Conservation (phyloP, 805 yeast species). For the Candida mattraensis region DNA sequence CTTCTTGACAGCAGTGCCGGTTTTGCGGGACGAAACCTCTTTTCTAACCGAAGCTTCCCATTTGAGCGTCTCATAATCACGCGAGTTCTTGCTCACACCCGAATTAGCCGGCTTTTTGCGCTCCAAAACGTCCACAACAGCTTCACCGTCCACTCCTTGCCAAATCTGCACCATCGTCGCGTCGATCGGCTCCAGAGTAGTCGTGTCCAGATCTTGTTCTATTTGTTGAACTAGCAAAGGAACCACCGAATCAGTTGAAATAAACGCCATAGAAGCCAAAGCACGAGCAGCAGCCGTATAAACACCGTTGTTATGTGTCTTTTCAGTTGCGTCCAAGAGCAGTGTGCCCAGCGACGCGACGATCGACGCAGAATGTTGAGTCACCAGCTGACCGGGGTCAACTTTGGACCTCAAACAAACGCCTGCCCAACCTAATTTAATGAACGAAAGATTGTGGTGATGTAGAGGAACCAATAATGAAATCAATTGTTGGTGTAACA, state of each 20-base stretch:
- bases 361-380: conserved; percentile 24
- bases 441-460: conserved; percentile 34
- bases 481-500: conserved; percentile 36
- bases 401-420: conserved; percentile 55
- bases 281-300: conserved; percentile 53
- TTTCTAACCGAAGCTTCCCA: conserved; percentile 88
- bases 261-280: conserved; percentile 52
- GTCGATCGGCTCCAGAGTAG: conserved; percentile 41
- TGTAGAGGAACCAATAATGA: conserved; percentile 47
- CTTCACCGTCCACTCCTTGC: conserved; percentile 65
- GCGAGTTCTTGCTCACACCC: conserved; percentile 66
- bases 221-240: conserved; percentile 50
- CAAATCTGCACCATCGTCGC: conserved; percentile 59
- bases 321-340: conserved; percentile 15
- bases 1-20: conserved; percentile 49
- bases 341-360: conserved; percentile 23
- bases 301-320: conserved; percentile 41
- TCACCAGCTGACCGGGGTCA: conserved; percentile 65
- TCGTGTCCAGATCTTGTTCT: conserved; percentile 39
- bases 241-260: conserved; percentile 56
- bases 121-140: conserved; percentile 64
- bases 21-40: conserved; percentile 62
- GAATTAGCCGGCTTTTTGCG: conserved; percentile 42
- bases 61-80: conserved; percentile 78
- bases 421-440: conserved; percentile 73